Evolutionary conservation across 352 stramenopile species (phyloP).

Genomic region (Pythium volutum): DNA sequence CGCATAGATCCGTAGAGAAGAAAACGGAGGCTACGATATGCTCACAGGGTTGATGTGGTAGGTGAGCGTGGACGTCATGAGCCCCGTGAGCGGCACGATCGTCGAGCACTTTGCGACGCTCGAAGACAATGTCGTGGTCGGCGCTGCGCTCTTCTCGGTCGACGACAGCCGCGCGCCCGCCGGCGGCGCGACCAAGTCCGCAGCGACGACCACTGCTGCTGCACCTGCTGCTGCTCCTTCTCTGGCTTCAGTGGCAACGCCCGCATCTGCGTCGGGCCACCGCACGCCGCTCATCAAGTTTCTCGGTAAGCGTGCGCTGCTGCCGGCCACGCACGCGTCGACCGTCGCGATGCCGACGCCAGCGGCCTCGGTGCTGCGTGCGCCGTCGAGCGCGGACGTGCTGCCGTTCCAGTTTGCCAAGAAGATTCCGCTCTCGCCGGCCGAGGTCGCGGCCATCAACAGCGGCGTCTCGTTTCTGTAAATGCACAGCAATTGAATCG

Average conservation of each 20-base stretch:
- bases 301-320: slow-evolving; percentile 66
- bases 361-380: slow-evolving; percentile 18
- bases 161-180: slow-evolving; percentile 70
- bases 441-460: slow-evolving; percentile 80
- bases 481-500: not conserved
- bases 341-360: slow-evolving; percentile 24
- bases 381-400: slow-evolving; percentile 55
- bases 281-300: slow-evolving; percentile 68
- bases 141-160: slow-evolving; percentile 91
- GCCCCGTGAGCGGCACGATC: slow-evolving; percentile 88
- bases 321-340: slow-evolving; percentile 35
- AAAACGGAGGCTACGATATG: too few relatives aligned
- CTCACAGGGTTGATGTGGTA: slow-evolving; percentile 1
- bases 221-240: slow-evolving; percentile 3
- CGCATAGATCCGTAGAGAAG: not conserved
- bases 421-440: slow-evolving; percentile 57
- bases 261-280: slow-evolving; percentile 29
- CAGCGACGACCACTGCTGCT: slow-evolving; percentile 13
- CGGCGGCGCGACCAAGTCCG: slow-evolving; percentile 14
- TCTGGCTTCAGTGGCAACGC: slow-evolving; percentile 27
- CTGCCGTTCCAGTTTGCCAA: slow-evolving; percentile 64
- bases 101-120: slow-evolving; percentile 93
- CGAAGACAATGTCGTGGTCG: slow-evolving; percentile 96
- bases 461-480: slow-evolving; percentile 74
- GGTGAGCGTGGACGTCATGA: slow-evolving; percentile 91